Conservation (phyloP, 257 asterid genomes). For the Primulina tabacum region DNA sequence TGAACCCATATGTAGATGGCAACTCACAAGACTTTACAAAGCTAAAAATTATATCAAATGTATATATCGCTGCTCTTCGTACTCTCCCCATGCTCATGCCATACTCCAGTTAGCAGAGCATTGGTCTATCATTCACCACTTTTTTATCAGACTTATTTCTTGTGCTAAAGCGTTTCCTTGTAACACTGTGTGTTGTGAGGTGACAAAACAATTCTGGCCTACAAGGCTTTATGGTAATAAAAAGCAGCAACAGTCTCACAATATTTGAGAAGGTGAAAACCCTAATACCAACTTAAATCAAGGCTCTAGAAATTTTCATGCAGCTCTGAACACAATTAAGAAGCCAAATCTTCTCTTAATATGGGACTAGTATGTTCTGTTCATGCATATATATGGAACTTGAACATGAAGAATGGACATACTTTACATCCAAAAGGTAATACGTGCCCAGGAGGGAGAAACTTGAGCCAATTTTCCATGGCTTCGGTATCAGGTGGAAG, state of each 20-base stretch:
- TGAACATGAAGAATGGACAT: slow-evolving; percentile 25
- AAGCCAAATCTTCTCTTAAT: background rate
- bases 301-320: background rate
- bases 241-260: background rate
- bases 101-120: background rate
- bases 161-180: background rate
- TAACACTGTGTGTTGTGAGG: background rate
- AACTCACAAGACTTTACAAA: slow-evolving; percentile 15
- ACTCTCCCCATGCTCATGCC: background rate
- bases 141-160: background rate
- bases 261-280: background rate
- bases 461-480: slow-evolving; percentile 75
- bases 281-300: background rate
- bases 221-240: background rate
- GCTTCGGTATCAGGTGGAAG: slow-evolving; percentile 92
- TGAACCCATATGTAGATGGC: background rate
- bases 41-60: background rate
- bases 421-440: slow-evolving; percentile 94
- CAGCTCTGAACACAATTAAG: background rate
- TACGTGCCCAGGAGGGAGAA: slow-evolving; percentile 71
- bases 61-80: slow-evolving; percentile 1
- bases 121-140: background rate
- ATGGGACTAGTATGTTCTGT: background rate
- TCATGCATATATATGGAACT: background rate
- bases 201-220: background rate